Evolutionary conservation across 495 filamentous ascomycete species (phyloP).

Genomic region (Penicillium soppii): DNA sequence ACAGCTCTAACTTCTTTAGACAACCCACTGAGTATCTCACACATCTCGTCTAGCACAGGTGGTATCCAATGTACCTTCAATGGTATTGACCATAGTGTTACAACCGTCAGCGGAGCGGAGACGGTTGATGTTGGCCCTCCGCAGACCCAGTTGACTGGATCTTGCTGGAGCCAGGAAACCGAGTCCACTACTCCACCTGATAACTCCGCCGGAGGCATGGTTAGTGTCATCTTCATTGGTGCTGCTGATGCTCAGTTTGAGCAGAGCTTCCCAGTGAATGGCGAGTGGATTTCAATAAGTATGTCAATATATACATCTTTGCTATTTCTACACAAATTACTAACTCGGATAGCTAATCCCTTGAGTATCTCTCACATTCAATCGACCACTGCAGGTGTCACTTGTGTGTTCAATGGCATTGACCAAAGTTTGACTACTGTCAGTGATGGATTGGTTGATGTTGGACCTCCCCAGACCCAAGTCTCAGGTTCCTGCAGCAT

Average conservation of each 20-base stretch:
- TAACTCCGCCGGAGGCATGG: background rate
- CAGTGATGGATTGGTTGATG: constrained; percentile 22
- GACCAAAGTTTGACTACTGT: constrained; percentile 24
- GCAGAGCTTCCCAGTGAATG: constrained; percentile 13
- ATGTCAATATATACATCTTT: background rate
- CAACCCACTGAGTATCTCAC: constrained; percentile 25
- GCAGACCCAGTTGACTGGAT: constrained; percentile 36
- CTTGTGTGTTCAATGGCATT: constrained; percentile 24
- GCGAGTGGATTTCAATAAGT: constrained; percentile 8
- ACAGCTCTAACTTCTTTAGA: constrained; percentile 10
- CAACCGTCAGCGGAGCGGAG: constrained; percentile 17
- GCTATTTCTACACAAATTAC: background rate
- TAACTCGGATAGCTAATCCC: constrained; percentile 10
- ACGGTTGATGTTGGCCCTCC: constrained; percentile 32
- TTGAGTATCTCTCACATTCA: constrained; percentile 20
- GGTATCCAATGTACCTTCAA: constrained; percentile 17
- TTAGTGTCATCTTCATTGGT: constrained; percentile 15
- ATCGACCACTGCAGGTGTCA: constrained; percentile 9
- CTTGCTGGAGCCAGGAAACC: constrained; percentile 18
- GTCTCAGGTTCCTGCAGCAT: constrained; percentile 9
- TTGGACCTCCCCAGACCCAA: constrained; percentile 39
- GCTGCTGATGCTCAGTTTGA: constrained; percentile 18
- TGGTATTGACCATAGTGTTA: constrained; percentile 25
- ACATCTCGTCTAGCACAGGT: constrained; percentile 20
- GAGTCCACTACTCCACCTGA: background rate